phyloP scores from a whole-genome alignment of 2,329 filamentous ascomycete genomes.

The Verticillium nubilum region DNA sequence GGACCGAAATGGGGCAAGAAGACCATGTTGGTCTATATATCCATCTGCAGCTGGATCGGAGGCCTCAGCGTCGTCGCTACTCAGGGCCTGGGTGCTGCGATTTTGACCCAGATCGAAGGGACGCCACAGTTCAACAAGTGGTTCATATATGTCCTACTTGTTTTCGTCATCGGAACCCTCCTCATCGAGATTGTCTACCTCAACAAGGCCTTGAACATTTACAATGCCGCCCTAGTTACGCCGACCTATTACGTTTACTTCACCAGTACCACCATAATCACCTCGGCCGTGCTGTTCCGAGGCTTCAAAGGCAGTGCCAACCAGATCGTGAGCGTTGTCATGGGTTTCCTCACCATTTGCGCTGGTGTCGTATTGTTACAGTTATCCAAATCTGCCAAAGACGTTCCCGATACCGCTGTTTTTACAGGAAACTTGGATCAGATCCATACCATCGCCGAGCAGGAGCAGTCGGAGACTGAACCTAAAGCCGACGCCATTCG shows the following conservation, averaged over 20 bases:
- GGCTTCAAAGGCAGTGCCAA: slow-evolving; percentile 84
- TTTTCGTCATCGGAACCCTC: slow-evolving; percentile 85
- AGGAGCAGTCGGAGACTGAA: slow-evolving; percentile 93
- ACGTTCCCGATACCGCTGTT: slow-evolving; percentile 88
- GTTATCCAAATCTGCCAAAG: slow-evolving; percentile 96
- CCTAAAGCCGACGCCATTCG: slow-evolving; percentile 95
- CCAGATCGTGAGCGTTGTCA: slow-evolving; percentile 81
- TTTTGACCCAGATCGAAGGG: slow-evolving; percentile 79
- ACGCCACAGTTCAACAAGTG: slow-evolving; percentile 91
- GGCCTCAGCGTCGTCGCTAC: slow-evolving; percentile 93
- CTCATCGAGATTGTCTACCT: slow-evolving; percentile 92
- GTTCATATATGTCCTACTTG: slow-evolving; percentile 89
- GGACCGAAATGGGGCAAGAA: slow-evolving; percentile 90
- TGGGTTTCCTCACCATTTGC: slow-evolving; percentile 93
- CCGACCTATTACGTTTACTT: slow-evolving; percentile 99
- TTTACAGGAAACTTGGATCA: slow-evolving; percentile 93
- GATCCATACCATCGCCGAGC: slow-evolving; percentile 89
- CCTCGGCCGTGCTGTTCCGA: slow-evolving; percentile 84
- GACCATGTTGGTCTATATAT: slow-evolving; percentile 96
- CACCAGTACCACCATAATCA: slow-evolving; percentile 90
- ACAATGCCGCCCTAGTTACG: slow-evolving; percentile 93
- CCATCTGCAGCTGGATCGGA: slow-evolving; percentile 91
- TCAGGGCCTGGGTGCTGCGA: slow-evolving; percentile 85
- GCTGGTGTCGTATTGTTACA: slow-evolving; percentile 87
- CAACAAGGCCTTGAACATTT: slow-evolving; percentile 98